Percentiles rank a stretch among this genome's conserved stretches.
Evolutionary conservation across 2,329 filamentous ascomycete genomes (phyloP).

Genomic region (Venturia aucupariae): DNA sequence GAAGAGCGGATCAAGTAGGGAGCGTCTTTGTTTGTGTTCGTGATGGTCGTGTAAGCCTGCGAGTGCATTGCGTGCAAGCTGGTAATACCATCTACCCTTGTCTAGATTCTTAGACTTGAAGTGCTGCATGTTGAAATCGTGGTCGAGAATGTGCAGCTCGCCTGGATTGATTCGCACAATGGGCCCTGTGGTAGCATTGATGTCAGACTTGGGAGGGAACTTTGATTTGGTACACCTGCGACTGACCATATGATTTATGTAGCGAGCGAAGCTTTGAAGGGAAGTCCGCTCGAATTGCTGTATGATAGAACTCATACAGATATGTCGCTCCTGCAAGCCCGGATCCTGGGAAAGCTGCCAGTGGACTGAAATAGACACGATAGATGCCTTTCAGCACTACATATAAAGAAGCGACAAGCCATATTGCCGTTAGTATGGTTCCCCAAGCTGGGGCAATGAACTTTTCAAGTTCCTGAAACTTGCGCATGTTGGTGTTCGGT

Average conservation of each 20-base stretch:
- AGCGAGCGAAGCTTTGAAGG: constrained; percentile 20
- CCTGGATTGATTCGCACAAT: constrained; percentile 21
- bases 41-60: background rate
- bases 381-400: constrained; percentile 15
- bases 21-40: background rate
- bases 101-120: constrained; percentile 17
- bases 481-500: background rate
- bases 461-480: background rate
- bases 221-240: background rate
- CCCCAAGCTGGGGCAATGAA: background rate
- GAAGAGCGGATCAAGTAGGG: background rate
- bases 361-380: constrained; percentile 20
- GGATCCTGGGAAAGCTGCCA: constrained; percentile 23
- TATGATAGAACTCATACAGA: constrained; percentile 24
- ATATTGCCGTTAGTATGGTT: background rate
- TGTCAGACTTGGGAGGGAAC: background rate
- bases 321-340: constrained; percentile 21
- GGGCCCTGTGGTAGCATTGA: constrained; percentile 16
- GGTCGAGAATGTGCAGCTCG: constrained; percentile 19
- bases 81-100: background rate
- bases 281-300: constrained; percentile 19
- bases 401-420: background rate
- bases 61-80: background rate
- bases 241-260: constrained; percentile 21
- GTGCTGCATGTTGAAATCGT: constrained; percentile 12